Evolutionary conservation across 306 rosid species (phyloP).

Genomic region (Rosa rugosa): DNA sequence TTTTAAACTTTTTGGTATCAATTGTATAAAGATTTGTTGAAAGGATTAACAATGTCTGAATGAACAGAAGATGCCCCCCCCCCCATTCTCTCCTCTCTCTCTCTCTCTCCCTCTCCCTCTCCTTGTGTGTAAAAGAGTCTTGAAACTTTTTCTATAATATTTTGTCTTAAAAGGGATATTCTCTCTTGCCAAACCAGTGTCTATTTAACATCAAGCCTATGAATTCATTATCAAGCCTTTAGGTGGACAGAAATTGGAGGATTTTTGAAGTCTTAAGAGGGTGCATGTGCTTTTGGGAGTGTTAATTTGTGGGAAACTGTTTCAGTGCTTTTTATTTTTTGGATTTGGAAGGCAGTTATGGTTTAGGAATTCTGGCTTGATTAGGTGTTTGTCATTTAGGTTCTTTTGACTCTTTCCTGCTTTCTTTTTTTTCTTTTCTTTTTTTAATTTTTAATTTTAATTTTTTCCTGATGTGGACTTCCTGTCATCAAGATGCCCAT

Average conservation of each 20-base stretch:
- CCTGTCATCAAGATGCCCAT: background rate
- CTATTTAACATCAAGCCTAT: background rate
- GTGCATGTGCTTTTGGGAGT: background rate
- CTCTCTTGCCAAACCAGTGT: slow-evolving; percentile 1
- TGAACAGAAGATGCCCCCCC: too few species aligned
- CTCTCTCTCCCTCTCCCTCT: too few species aligned
- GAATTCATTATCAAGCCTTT: background rate
- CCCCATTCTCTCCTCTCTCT: too few species aligned
- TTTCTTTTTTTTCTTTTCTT: background rate
- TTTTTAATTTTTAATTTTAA: too few species aligned
- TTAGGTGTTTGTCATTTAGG: background rate
- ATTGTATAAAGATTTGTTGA: background rate
- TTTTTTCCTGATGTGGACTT: background rate
- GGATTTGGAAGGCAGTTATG: background rate
- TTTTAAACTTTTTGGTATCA: background rate
- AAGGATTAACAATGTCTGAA: too few species aligned
- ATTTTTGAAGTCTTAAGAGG: background rate
- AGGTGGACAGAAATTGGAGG: background rate
- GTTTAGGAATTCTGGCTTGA: background rate
- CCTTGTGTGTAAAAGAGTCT: background rate
- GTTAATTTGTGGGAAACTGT: background rate
- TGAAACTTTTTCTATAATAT: background rate
- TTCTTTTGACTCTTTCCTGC: background rate
- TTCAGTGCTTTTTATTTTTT: background rate
- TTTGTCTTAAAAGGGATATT: background rate